Evolutionary conservation across 306 rosid genomes (phyloP).

Genomic region (Malus sieversii): DNA sequence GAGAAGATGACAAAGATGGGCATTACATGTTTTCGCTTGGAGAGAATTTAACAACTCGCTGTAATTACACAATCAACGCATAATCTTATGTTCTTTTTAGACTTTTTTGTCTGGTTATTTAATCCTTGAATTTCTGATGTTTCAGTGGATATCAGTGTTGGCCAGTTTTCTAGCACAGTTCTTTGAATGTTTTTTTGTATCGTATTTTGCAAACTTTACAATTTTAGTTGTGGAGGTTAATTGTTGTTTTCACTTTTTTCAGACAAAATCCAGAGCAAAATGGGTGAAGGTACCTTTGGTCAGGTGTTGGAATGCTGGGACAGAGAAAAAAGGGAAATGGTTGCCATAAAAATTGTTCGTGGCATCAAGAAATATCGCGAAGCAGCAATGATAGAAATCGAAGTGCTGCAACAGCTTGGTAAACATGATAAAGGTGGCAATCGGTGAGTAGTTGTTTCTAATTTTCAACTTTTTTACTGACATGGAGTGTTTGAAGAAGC

Average conservation of each 20-base stretch:
- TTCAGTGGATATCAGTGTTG: background rate
- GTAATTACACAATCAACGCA: constrained; percentile 48
- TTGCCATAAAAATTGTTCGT: constrained; percentile 86
- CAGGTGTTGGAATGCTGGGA: constrained; percentile 99
- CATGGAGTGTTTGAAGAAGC: background rate
- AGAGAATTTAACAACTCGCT: constrained; percentile 98
- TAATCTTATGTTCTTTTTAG: background rate
- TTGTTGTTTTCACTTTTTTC: constrained; percentile 6
- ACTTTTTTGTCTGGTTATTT: background rate
- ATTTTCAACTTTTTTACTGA: background rate
- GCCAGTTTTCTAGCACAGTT: background rate
- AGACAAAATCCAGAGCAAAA: constrained; percentile 83
- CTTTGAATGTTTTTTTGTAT: background rate
- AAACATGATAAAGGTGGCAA: constrained; percentile 86
- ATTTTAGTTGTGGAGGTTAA: background rate
- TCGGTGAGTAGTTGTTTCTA: constrained; percentile 47
- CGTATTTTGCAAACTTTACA: background rate
- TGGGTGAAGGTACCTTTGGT: constrained; percentile 99
- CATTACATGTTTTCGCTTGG: constrained; percentile 98
- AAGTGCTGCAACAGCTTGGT: constrained; percentile 80
- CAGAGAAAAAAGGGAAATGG: constrained; percentile 83
- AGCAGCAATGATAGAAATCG: constrained; percentile 99
- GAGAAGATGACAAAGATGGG: constrained; percentile 99
- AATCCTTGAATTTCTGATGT: background rate
- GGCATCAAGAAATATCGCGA: constrained; percentile 84